A percentile compares a stretch with the other conserved stretches of the same genome.
Conservation (phyloP, 768 basidiomycete species). For the Amyloporia xantha region DNA sequence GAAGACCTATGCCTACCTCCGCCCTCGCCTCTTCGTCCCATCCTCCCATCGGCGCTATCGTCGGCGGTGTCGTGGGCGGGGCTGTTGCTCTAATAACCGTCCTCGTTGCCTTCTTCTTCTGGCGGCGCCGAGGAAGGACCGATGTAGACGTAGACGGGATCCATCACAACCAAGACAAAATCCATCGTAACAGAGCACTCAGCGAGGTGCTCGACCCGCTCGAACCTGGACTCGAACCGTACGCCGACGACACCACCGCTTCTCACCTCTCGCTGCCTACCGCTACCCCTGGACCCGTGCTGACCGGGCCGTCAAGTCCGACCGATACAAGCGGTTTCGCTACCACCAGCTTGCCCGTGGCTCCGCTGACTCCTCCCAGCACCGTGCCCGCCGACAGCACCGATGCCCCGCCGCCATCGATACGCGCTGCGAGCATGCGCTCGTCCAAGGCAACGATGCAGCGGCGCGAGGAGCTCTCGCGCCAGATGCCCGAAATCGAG, state of each 20-base stretch:
- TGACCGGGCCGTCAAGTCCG: neutral
- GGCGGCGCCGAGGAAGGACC: neutral
- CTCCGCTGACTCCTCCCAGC: no score
- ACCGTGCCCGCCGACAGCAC: no score
- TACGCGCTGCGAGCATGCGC: neutral
- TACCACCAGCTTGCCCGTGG: no score
- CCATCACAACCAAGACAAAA: no score
- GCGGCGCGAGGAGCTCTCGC: slow-evolving; percentile 2
- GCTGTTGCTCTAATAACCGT: slow-evolving; percentile 1
- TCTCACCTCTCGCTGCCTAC: no score
- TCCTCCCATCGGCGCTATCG: slow-evolving; percentile 3
- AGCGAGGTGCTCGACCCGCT: neutral
- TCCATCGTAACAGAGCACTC: neutral
- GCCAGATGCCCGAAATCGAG: slow-evolving; percentile 3
- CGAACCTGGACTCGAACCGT: neutral
- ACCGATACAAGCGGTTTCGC: no score
- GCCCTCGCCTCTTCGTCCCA: neutral
- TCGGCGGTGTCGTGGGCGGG: slow-evolving; percentile 7
- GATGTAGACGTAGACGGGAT: no score
- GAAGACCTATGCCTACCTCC: neutral
- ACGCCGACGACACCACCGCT: no score
- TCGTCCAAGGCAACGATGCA: neutral
- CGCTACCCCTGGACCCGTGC: neutral
- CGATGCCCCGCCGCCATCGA: neutral
- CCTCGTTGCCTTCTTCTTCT: neutral